Evolutionary conservation across 192 early-diverging fungal genomes (phyloP).

Genomic region (Spinellus fusiger): DNA sequence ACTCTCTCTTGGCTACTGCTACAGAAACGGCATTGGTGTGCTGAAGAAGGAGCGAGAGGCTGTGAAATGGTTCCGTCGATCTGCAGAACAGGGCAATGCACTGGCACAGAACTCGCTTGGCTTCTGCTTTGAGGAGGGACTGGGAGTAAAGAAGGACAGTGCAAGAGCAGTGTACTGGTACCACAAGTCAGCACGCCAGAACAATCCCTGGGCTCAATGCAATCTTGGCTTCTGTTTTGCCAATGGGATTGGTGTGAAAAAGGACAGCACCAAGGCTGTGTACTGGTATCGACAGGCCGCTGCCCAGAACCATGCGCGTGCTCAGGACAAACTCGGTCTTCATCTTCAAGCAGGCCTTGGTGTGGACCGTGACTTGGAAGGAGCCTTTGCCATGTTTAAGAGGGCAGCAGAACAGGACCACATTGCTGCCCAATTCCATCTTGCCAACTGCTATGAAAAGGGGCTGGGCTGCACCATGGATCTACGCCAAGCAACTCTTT

Average conservation of each 20-base stretch:
- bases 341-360: slow-evolving; percentile 48
- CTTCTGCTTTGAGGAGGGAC: slow-evolving; percentile 73
- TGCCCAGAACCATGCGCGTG: slow-evolving; percentile 49
- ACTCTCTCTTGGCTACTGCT: slow-evolving; percentile 52
- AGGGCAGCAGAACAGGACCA: slow-evolving; percentile 61
- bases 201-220: slow-evolving; percentile 79
- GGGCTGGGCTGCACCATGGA: slow-evolving; percentile 28
- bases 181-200: slow-evolving; percentile 57
- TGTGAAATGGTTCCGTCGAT: slow-evolving; percentile 56
- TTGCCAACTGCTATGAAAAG: slow-evolving; percentile 47
- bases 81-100: slow-evolving; percentile 66
- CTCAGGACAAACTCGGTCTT: slow-evolving; percentile 47
- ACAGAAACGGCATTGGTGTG: slow-evolving; percentile 52
- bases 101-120: slow-evolving; percentile 78
- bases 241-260: slow-evolving; percentile 66
- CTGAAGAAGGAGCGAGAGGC: slow-evolving; percentile 41
- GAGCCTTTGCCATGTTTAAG: slow-evolving; percentile 52
- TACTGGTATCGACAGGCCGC: slow-evolving; percentile 56
- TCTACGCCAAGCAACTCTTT: slow-evolving; percentile 18
- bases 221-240: slow-evolving; percentile 75
- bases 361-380: slow-evolving; percentile 34
- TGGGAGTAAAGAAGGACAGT: slow-evolving; percentile 54
- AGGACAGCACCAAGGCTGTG: slow-evolving; percentile 45
- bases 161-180: slow-evolving; percentile 59
- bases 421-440: slow-evolving; percentile 41